These are phyloP conservation scores for Fistulifera solaris DNA, from an alignment of 108 stramenopile genomes.

Conservation along the genomic window DNA sequence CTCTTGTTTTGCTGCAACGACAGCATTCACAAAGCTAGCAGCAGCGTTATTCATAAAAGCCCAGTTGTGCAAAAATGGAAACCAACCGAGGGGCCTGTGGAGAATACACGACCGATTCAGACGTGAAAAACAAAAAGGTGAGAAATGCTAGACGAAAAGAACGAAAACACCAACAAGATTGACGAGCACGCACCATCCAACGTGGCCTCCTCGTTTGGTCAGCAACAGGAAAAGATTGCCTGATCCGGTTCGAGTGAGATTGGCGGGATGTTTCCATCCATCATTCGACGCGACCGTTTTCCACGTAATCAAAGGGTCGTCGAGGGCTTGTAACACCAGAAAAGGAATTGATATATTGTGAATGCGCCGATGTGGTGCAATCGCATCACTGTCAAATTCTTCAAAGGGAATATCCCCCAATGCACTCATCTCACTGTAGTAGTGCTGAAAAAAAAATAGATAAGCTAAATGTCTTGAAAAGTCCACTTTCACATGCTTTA, in stretches of 20 bases:
- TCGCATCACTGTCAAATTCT: constrained; percentile 2
- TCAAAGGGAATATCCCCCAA: constrained; percentile 62
- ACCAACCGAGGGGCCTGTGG: constrained; percentile 37
- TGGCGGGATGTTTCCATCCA: constrained; percentile 44
- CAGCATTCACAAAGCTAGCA: constrained; percentile 40
- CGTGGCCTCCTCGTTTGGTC: constrained; percentile 76
- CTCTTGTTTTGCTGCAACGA: constrained; percentile 24
- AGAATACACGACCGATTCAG: too few relatives aligned
- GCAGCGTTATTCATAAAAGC: constrained; percentile 70
- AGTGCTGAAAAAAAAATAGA: constrained; percentile 21
- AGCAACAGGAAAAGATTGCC: constrained; percentile 62
- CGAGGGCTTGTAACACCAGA: constrained; percentile 60
- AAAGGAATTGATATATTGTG: constrained; percentile 55
- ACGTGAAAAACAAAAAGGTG: too few relatives aligned
- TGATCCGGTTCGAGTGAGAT: constrained; percentile 43
- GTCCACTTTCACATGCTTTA: too few relatives aligned
- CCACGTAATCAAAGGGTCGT: constrained; percentile 77
- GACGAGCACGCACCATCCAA: constrained; percentile 40
- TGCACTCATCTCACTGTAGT: constrained; percentile 73
- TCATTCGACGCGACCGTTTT: constrained; percentile 35
- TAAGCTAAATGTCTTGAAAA: too few relatives aligned
- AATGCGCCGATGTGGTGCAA: constrained; percentile 25
- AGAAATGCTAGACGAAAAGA: too few relatives aligned
- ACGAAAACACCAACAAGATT: too few relatives aligned
- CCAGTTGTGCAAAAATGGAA: constrained; percentile 45